Percentiles rank a stretch among this genome's conserved stretches.
phyloP scores from a whole-genome alignment of 2,329 filamentous ascomycete species.

The Fusarium compactum region DNA sequence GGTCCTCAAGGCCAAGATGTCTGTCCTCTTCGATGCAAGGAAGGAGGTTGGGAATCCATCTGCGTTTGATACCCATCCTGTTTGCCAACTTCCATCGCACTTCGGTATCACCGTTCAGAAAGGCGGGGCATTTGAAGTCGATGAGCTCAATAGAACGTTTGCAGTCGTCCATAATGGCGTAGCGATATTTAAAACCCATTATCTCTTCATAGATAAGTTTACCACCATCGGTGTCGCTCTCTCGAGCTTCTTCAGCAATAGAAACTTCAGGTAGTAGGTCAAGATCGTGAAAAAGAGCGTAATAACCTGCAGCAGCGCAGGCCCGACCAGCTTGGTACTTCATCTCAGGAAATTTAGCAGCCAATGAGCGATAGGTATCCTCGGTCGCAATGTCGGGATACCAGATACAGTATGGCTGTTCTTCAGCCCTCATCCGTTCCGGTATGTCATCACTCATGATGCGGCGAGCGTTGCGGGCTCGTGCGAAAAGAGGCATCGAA shows the following conservation, averaged over 20 bases:
- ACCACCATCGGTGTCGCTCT: slow-evolving; percentile 33
- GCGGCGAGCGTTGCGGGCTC: slow-evolving; percentile 47
- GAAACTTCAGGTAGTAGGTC: slow-evolving; percentile 54
- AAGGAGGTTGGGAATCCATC: too few species aligned
- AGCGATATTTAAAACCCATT: slow-evolving; percentile 45
- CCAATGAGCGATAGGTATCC: slow-evolving; percentile 52
- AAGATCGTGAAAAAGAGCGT: slow-evolving; percentile 52
- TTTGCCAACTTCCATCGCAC: background rate
- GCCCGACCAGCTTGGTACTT: slow-evolving; percentile 55
- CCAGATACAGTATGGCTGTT: slow-evolving; percentile 58
- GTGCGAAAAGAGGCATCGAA: background rate
- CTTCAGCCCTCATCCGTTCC: slow-evolving; percentile 33
- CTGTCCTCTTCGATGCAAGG: slow-evolving; percentile 19
- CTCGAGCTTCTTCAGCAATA: slow-evolving; percentile 57
- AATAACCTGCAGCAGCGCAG: slow-evolving; percentile 56
- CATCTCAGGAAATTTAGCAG: slow-evolving; percentile 47
- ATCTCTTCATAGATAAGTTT: slow-evolving; percentile 50
- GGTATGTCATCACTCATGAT: slow-evolving; percentile 55
- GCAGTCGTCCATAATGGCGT: slow-evolving; percentile 55
- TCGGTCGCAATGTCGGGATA: slow-evolving; percentile 53
- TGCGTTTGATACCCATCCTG: background rate
- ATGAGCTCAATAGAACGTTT: background rate
- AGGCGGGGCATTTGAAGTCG: slow-evolving; percentile 1
- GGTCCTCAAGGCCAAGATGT: background rate
- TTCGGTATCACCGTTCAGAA: slow-evolving; percentile 30